Percentiles rank a stretch among this genome's conserved stretches.
These are phyloP conservation scores for Argentina anserina DNA, from an alignment of 306 rosid genomes.

Conservation along the genomic window DNA sequence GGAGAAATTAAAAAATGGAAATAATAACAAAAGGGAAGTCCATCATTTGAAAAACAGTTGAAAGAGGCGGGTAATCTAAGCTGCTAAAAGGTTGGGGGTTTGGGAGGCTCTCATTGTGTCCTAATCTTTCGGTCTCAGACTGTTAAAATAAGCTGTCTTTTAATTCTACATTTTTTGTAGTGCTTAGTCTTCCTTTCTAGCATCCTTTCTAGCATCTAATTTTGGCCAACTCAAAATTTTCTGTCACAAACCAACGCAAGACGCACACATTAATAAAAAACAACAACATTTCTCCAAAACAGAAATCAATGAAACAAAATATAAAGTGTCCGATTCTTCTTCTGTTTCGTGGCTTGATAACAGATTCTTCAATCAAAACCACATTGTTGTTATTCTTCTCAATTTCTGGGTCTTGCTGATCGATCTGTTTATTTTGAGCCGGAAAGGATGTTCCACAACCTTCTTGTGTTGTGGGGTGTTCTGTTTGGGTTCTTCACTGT, in stretches of 20 bases:
- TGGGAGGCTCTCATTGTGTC: conserved; percentile 31
- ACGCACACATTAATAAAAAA: not conserved
- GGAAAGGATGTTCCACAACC: conserved; percentile 40
- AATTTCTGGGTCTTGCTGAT: conserved; percentile 3
- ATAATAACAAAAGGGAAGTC: not conserved
- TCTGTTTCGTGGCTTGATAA: not conserved
- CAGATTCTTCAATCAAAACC: not conserved
- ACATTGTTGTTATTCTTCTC: not conserved
- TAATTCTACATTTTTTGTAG: conserved; percentile 14
- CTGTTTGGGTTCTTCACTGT: conserved; percentile 38
- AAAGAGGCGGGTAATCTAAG: conserved; percentile 4
- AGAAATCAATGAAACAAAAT: not conserved
- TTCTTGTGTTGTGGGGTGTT: conserved; percentile 54
- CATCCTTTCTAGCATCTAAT: conserved; percentile 25
- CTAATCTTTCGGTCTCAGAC: conserved; percentile 34
- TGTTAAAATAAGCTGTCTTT: conserved; percentile 21
- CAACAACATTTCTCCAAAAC: conserved; percentile 2
- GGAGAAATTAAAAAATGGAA: not conserved
- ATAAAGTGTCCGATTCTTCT: not conserved
- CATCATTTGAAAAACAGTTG: conserved; percentile 14
- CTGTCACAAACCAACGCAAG: conserved; percentile 5
- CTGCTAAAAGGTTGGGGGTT: conserved; percentile 18
- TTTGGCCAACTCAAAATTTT: conserved; percentile 20
- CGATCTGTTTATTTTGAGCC: not conserved
- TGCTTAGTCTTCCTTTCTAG: conserved; percentile 12